phyloP scores from a whole-genome alignment of 345 rosid species.

The Hypericum perforatum region DNA sequence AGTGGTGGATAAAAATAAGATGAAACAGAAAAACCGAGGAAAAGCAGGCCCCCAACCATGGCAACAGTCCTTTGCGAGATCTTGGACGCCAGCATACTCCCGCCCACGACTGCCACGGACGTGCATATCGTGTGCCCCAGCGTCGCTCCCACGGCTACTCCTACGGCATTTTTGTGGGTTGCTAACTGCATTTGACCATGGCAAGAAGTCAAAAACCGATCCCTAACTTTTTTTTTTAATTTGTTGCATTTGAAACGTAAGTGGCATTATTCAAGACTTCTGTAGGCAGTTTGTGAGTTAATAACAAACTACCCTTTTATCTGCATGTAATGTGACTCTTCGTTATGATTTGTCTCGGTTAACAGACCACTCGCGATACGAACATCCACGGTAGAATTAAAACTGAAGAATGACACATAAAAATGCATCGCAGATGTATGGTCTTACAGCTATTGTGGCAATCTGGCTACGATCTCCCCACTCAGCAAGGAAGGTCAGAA shows the following conservation, averaged over 20 bases:
- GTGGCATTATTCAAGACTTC: no score
- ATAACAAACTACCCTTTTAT: no score
- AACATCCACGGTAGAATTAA: no score
- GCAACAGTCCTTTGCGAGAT: slow-evolving; percentile 95
- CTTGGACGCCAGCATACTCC: slow-evolving; percentile 94
- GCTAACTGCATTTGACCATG: slow-evolving; percentile 53
- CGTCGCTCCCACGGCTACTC: slow-evolving; percentile 86
- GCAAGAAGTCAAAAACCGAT: no score
- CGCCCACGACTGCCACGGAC: slow-evolving; percentile 91
- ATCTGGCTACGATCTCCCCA: slow-evolving; percentile 99
- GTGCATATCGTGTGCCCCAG: slow-evolving; percentile 87
- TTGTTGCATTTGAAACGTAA: no score
- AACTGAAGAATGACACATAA: background rate
- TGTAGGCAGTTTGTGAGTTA: no score
- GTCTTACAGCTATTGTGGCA: slow-evolving; percentile 97
- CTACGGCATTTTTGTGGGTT: slow-evolving; percentile 86
- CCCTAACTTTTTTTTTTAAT: no score
- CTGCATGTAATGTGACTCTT: no score
- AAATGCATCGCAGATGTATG: slow-evolving; percentile 3
- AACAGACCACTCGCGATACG: no score
- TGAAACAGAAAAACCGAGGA: slow-evolving; percentile 81
- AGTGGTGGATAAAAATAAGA: slow-evolving; percentile 97
- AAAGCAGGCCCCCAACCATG: slow-evolving; percentile 81
- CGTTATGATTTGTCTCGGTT: no score
- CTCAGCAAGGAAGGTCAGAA: slow-evolving; percentile 91